A percentile compares a stretch with the other conserved stretches of the same genome.
Conservation (phyloP, 2,329 filamentous ascomycete species). For the Colletotrichum endophyticum region DNA sequence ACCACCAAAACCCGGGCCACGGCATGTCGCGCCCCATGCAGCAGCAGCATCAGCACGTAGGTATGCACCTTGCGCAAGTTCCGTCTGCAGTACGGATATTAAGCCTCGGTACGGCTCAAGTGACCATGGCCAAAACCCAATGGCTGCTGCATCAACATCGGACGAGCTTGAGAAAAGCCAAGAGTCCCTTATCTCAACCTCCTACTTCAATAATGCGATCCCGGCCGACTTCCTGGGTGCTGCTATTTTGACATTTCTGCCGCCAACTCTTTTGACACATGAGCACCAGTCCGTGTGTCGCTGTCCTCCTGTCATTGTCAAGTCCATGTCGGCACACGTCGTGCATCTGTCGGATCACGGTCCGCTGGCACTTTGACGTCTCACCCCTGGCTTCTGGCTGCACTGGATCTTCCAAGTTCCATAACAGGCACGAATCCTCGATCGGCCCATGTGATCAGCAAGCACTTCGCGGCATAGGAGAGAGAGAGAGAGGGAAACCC, state of each 20-base stretch:
- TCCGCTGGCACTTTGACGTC: neutral
- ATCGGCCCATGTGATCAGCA: neutral
- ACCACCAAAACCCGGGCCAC: neutral
- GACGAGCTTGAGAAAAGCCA: conserved; percentile 9
- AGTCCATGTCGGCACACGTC: neutral
- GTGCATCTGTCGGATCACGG: neutral
- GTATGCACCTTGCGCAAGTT: too few species aligned
- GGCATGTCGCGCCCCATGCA: neutral
- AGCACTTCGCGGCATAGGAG: neutral
- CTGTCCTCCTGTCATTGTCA: neutral
- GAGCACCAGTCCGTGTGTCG: neutral
- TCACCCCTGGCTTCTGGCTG: neutral
- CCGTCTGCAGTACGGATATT: neutral
- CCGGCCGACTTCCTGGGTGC: neutral
- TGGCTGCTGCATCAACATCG: neutral
- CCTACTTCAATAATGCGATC: neutral
- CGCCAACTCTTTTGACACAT: neutral
- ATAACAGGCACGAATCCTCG: neutral
- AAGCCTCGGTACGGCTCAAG: neutral
- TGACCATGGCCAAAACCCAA: neutral
- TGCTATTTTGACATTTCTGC: neutral
- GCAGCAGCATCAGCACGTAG: too few species aligned
- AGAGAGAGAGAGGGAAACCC: neutral
- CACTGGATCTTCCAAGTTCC: neutral
- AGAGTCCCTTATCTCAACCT: neutral